These are phyloP conservation scores for Arachis hypogaea DNA, from an alignment of 306 rosid species.

Conservation along the genomic window DNA sequence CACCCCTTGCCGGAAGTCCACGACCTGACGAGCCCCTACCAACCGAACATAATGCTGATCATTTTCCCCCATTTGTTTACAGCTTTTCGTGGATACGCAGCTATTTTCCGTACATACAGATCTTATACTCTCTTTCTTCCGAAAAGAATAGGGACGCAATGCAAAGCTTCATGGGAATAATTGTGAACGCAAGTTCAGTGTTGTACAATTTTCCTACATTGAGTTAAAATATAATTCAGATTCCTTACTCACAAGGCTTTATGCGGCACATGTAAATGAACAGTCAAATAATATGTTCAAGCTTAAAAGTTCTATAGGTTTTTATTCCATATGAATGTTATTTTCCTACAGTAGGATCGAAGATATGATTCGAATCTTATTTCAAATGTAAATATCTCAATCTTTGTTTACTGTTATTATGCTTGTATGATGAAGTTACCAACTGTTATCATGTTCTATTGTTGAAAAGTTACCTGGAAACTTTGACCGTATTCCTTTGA, in stretches of 20 bases:
- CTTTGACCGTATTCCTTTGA: neutral
- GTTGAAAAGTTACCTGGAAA: too few species aligned
- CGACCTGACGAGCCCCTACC: too few species aligned
- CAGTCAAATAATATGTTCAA: conserved; percentile 32
- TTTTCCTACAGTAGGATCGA: conserved; percentile 1
- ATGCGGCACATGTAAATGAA: conserved; percentile 43
- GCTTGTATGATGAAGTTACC: neutral
- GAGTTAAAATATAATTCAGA: conserved; percentile 26
- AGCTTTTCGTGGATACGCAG: conserved; percentile 96
- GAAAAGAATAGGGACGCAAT: conserved; percentile 67
- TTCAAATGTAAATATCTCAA: conserved; percentile 25
- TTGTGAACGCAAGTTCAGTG: conserved; percentile 66
- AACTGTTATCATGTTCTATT: too few species aligned
- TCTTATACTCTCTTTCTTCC: conserved; percentile 89
- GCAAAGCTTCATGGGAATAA: conserved; percentile 35
- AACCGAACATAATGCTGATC: conserved; percentile 25
- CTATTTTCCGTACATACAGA: conserved; percentile 96
- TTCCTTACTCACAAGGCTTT: neutral
- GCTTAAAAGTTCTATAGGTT: conserved; percentile 33
- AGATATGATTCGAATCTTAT: neutral
- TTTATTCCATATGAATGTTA: conserved; percentile 14
- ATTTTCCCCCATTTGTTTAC: conserved; percentile 39
- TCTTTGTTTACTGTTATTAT: neutral
- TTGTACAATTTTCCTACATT: conserved; percentile 42
- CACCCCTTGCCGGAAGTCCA: too few species aligned